Evolutionary conservation across 768 basidiomycete species (phyloP), one percentile per base, ranked within the genome.

Genomic region (Lactifluus hygrophoroides): DNA sequence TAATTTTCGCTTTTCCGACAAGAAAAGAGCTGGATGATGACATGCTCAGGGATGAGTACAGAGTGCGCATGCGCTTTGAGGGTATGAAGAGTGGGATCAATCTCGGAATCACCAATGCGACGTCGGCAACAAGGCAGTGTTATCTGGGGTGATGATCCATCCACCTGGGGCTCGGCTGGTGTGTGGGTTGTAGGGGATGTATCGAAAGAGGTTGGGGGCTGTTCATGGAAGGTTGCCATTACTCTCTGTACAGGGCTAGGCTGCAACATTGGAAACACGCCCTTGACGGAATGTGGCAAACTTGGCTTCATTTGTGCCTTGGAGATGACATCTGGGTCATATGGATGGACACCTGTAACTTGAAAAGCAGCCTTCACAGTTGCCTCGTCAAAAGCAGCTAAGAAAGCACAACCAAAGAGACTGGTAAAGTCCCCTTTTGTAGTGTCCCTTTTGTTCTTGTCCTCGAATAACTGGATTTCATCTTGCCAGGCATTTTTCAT

Each of bases 331-430:
- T 61, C 51, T 8, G 66, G 71, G 57, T 76, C 66, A 54, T 73
- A 72, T 45, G 76, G 75, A 44, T 64, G 62, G 3, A 77, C 63
- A 2, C 77, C 76, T 21, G 75, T 77, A 45, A 66, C 69, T 30
- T 60, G 25, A 60, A 51, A 51, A 19, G 49, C 49, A 1, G 49
- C 32, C 19, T 8, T 9, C 14, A 79, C 72, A 23, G 64, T 71
- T 13, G 65, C 66, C 3, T 47, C 28, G 0, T 70, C 74, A 34
- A 72, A 64, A n/a, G 70, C 68, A 0, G 57, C 25, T 2, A 64
- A 9, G 57, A 74, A 71, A 4, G 76, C 75, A 13, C 54, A 23
- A 8, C 60, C 66, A 46, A 72, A 75, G 3, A 77, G 58, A 14
- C 43, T 17, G 9, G 75, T 63, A 58, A 77, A 77, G 56, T 75